Evolutionary conservation across 2,329 filamentous ascomycete species (phyloP), one percentile per base, ranked within the genome.

Genomic region (Pestalotiopsis sp.): DNA sequence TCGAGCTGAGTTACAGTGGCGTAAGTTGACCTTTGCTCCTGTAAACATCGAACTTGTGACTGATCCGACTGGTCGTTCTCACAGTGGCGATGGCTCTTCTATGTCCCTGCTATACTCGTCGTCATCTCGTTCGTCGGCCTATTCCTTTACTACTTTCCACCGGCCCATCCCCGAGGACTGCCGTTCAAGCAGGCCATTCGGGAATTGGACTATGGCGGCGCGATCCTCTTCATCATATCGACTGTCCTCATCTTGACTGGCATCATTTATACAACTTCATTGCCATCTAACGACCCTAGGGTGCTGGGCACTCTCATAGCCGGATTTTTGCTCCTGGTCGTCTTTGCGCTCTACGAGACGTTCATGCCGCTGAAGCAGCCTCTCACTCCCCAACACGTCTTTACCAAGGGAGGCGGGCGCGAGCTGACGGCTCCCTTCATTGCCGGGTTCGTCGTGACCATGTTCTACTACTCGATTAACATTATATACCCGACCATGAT

Each of bases 381-480:
- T 0, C 76, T 86, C 13, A 83, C 82, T 1, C 84, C 84, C 6
- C 78, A 82, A 0, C 77, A 80, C 61, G 77, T 86, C 72, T 86
- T 86, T 73, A 81, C 81, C 4, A 76, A 79, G 11, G 80, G 80
- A 13, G 74, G 78, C 38, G 84, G 84, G 1, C 78, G 84, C n/a
- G 83, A 84, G 58, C 80, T 86, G 58, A 85, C 84, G 0, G 83
- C 81, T 0, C 83, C 84, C 0, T 83, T 81, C 49, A 77, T 85
- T 31, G 81, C 81, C 3, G 77, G 81, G 0, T 81, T 80, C 57
- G 81, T 86, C 59, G 79, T 85, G 23, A 86, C 82, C 68, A 86
- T 86, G 84, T 85, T 85, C 73, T 86, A 85, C 75, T 86, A 86
- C 73, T 80, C 80, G 41, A 80, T 79, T 57, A 84, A 81, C 69